Conservation (phyloP, 169 alveolate genomes). For the Perkinsus marinus region DNA sequence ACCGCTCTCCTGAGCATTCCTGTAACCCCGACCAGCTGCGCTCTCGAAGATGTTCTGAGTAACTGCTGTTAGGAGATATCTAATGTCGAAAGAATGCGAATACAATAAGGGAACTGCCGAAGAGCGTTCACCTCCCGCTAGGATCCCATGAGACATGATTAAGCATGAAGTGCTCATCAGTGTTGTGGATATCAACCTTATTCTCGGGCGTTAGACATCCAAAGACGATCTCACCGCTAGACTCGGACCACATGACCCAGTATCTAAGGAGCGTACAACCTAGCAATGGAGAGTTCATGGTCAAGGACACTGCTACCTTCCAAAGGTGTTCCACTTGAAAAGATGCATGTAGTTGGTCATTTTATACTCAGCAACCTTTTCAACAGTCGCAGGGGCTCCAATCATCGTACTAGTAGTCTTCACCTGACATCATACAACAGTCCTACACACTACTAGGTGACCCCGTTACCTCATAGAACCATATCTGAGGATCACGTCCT, state of each 20-base stretch:
- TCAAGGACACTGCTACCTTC: neutral
- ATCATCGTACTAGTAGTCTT: neutral
- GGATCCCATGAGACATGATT: neutral
- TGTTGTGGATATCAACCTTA: neutral
- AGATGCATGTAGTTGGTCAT: neutral
- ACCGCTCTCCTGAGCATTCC: neutral
- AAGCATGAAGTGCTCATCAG: neutral
- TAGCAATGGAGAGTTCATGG: no score
- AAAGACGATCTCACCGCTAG: neutral
- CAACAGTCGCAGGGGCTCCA: neutral
- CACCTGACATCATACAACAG: neutral
- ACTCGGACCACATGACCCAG: neutral
- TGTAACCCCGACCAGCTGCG: neutral
- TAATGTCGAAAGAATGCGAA: neutral
- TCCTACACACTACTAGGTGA: neutral
- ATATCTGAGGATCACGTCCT: neutral
- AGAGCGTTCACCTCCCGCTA: neutral
- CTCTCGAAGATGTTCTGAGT: neutral
- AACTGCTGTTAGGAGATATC: neutral
- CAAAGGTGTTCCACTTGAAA: neutral
- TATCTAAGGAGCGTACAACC: neutral
- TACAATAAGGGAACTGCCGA: no score
- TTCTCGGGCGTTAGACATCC: neutral
- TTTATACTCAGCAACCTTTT: neutral
- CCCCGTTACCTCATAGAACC: neutral